phyloP scores from a whole-genome alignment of 2,329 filamentous ascomycete species.

The Amesomyces nigricolor region DNA sequence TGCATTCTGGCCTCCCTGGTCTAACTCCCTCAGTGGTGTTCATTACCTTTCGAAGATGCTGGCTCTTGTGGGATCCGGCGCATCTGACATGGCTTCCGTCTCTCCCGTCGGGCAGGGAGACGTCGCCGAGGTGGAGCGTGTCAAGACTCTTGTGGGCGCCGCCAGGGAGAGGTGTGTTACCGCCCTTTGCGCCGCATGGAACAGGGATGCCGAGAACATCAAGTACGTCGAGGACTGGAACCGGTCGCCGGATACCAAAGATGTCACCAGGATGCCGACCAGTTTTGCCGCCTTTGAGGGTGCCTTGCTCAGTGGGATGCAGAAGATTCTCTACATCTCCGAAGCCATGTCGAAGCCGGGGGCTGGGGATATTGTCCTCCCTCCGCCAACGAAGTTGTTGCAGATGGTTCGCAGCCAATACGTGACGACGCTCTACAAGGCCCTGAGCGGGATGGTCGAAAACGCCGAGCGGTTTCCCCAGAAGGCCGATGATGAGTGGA shows the following conservation, averaged over 20 bases:
- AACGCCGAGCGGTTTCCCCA: conserved; percentile 76
- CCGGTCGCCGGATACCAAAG: conserved; percentile 70
- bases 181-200: conserved; percentile 87
- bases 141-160: conserved; percentile 68
- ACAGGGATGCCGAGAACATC: conserved; percentile 85
- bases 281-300: conserved; percentile 83
- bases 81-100: conserved; percentile 77
- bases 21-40: conserved; percentile 87
- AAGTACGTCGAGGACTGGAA: conserved; percentile 94
- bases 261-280: conserved; percentile 85
- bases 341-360: conserved; percentile 74
- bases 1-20: conserved; percentile 92
- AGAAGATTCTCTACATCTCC: conserved; percentile 90
- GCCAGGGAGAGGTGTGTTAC: conserved; percentile 80
- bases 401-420: conserved; percentile 91
- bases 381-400: conserved; percentile 79
- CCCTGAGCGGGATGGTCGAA: conserved; percentile 91
- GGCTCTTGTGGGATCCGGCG: conserved; percentile 75
- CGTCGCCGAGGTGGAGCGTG: conserved; percentile 59
- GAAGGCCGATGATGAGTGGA: conserved; percentile 59
- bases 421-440: conserved; percentile 88
- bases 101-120: conserved; percentile 54
- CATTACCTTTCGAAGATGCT: conserved; percentile 83
- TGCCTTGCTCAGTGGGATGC: conserved; percentile 75
- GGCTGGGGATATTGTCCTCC: conserved; percentile 70